phyloP scores from a whole-genome alignment of 345 rosid genomes.

The Citrus cavaleriei region DNA sequence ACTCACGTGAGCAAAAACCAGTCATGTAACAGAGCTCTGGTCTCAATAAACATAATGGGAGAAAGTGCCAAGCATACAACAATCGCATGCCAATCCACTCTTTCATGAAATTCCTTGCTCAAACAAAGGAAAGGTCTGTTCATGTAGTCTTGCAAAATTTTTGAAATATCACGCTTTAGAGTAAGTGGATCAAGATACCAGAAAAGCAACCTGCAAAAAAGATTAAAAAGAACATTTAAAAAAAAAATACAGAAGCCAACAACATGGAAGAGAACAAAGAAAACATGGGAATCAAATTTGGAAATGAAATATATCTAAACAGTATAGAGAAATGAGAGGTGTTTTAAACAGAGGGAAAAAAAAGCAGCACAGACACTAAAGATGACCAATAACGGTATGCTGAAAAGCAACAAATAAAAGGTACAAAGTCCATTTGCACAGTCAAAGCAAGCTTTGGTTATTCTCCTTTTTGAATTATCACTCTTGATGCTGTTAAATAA shows the following conservation, averaged over 20 bases:
- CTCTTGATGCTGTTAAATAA: not conserved
- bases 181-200: conserved; percentile 69
- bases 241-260: not conserved
- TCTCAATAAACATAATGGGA: conserved; percentile 47
- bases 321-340: not conserved
- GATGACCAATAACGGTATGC: not conserved
- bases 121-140: conserved; percentile 69
- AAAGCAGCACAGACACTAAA: not conserved
- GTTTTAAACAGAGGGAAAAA: not conserved
- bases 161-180: conserved; percentile 54
- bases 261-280: not conserved
- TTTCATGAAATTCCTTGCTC: conserved; percentile 50
- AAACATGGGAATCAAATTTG: not conserved
- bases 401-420: not conserved
- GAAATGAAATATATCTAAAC: not conserved
- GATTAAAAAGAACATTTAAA: not conserved
- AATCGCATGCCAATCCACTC: conserved; percentile 47
- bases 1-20: conserved; percentile 80
- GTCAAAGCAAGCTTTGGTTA: not conserved
- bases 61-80: conserved; percentile 50
- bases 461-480: not conserved
- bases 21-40: conserved; percentile 56
- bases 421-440: not conserved
- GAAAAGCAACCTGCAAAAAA: conserved; percentile 48
- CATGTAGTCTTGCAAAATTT: conserved; percentile 45